Evolutionary conservation across 2,329 filamentous ascomycete species (phyloP), one percentile per base, ranked within the genome.

Genomic region (Metarhizium brunneum): DNA sequence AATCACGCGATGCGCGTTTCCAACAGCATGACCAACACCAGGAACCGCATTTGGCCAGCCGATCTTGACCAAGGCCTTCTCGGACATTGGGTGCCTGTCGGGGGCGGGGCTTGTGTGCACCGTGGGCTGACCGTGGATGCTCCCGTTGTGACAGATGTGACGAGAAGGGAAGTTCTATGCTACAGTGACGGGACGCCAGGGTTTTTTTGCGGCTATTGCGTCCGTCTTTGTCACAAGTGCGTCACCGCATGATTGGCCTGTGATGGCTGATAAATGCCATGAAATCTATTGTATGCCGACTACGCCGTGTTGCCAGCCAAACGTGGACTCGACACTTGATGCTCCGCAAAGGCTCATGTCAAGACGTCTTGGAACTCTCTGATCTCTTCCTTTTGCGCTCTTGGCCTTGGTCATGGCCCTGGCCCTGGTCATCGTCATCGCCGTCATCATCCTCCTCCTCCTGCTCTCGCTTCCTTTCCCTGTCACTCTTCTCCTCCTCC

Each of bases 401-500:
- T n/a, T 66, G 58, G 6, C 66, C 61, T 47, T 65, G 57, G 25
- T 63, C 32, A 10, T 65, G 57, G 3, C 63, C 60, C 50, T 69
- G 67, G 43, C 65, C 56, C 29, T 63, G 60, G 52, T 69, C 67
- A 13, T 67, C 64, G 0, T 71, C 66, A 6, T 71, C 65, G n/a
- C 73, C 70, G 7, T 69, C 67, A 7, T 69, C 68, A 2, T 71
- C 69, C 0, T 76, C 72, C 0, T 73, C 71, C 2, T 74, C 69
- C 2, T 72, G 68, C 2, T 69, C 64, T n/a, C 71, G 66, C 11
- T 63, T 62, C 25, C 65, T 62, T 10, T 69, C 66, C 42, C 67
- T 68, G 36, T 68, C 68, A 43, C 69, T 71, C 59, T 74, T 70
- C 65, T 83, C 80, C 58, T 78, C 72, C 58, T 82, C 80, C 36